Conservation (phyloP, 257 asterid genomes). For the Gentiana macrophylla region DNA sequence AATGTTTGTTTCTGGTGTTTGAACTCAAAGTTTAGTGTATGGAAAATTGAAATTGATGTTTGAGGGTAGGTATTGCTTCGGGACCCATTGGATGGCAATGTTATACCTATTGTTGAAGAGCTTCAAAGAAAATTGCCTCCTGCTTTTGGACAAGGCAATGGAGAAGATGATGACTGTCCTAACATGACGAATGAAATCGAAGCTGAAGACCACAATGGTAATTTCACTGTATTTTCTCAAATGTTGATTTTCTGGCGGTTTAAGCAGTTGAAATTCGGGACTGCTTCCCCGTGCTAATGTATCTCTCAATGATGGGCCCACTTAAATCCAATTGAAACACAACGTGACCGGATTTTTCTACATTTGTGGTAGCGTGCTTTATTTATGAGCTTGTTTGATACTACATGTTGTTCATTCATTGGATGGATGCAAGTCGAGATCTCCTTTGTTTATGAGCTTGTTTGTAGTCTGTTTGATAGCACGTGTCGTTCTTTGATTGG, state of each 20-base stretch:
- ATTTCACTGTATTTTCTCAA: neutral
- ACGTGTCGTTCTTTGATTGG: no score
- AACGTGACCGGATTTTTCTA: no score
- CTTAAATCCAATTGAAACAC: neutral
- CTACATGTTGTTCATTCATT: no score
- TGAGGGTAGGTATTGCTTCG: conserved; percentile 54
- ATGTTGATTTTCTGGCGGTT: neutral
- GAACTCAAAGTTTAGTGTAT: neutral
- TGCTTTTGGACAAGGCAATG: conserved; percentile 41
- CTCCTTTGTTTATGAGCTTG: no score
- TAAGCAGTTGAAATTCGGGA: neutral
- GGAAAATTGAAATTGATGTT: neutral
- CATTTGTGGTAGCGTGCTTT: no score
- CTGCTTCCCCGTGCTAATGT: neutral
- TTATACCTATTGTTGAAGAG: conserved; percentile 68
- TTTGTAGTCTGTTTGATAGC: no score
- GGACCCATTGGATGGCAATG: conserved; percentile 73
- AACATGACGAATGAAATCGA: conserved; percentile 31
- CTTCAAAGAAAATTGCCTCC: conserved; percentile 67
- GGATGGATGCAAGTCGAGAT: no score
- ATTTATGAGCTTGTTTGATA: no score
- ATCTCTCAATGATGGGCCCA: neutral
- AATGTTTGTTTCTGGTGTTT: neutral
- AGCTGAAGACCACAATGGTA: conserved; percentile 43
- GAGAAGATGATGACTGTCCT: conserved; percentile 52